Percentiles rank a stretch among this genome's conserved stretches.
These are phyloP conservation scores for Fusarium oligoseptatum DNA, from an alignment of 2,329 filamentous ascomycete species.

Conservation along the genomic window DNA sequence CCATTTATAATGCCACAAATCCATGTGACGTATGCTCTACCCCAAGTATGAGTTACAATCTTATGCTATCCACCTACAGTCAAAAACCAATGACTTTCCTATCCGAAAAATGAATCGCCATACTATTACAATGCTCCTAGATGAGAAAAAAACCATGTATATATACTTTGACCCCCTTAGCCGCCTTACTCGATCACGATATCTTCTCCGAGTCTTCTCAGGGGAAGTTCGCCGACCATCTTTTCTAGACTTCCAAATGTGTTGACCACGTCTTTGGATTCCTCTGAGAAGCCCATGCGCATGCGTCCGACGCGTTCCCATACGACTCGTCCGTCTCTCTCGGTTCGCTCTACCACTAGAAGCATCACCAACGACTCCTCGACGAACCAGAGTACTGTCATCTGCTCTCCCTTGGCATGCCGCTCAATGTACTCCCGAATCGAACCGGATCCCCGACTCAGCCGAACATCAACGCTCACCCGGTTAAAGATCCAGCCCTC, in stretches of 20 bases:
- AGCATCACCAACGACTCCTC: slow-evolving; percentile 52
- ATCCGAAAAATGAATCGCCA: slow-evolving; percentile 5
- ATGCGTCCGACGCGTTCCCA: slow-evolving; percentile 54
- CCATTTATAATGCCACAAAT: neutral
- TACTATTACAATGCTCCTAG: slow-evolving; percentile 30
- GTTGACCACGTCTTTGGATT: slow-evolving; percentile 50
- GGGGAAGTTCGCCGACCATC: slow-evolving; percentile 50
- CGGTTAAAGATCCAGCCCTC: slow-evolving; percentile 54
- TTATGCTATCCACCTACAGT: neutral
- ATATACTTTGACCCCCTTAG: neutral
- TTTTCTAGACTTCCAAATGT: slow-evolving; percentile 49
- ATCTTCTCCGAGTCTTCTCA: slow-evolving; percentile 50
- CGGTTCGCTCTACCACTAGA: slow-evolving; percentile 49
- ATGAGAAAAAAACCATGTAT: neutral
- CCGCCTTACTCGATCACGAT: slow-evolving; percentile 50
- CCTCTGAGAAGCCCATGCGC: slow-evolving; percentile 52
- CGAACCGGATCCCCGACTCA: slow-evolving; percentile 46
- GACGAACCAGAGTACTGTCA: slow-evolving; percentile 54
- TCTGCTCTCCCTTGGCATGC: slow-evolving; percentile 52
- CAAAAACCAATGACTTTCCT: neutral
- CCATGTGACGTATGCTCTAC: neutral
- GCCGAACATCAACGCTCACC: slow-evolving; percentile 50
- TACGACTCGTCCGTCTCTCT: slow-evolving; percentile 26
- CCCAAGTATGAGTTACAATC: neutral
- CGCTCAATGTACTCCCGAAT: slow-evolving; percentile 52